Evolutionary conservation across 371 early-diverging fungal species (phyloP), one percentile per base, ranked within the genome.

Genomic region (Circinella minor): DNA sequence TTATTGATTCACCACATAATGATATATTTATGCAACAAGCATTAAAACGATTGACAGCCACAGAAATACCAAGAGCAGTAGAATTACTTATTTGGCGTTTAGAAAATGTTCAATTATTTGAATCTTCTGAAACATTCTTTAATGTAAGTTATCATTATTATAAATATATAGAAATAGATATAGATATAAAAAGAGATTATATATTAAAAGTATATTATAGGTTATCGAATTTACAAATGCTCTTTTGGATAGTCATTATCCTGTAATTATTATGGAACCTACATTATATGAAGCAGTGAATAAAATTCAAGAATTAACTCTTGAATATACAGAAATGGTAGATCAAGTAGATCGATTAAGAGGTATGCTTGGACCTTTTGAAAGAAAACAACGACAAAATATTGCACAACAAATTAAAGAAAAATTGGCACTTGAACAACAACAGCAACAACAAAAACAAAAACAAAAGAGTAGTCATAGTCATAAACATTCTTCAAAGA

Each of bases 21-120:
- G 88, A 88, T 27, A 78, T 88, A 55, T 88, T 88, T 70, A 78
- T 90, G 81, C 88, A 87, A 69, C 86, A 88, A 68, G 80, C 86
- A 17, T 43, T 90, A 37, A 84, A 84, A 64, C 76, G 72, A 43
- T 72, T 90, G 27, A 74, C 73, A 17, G 78, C 78, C 9, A 72
- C 81, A 15, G 89, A 90, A 68, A 71, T 90, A 47, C 75, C 81
- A 8, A 61, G 74, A 46, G 71, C 87, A 13, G 66, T 88, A 1
- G 68, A 82, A 36, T 79, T 80, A 7, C 71, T 90, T 54, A 70
- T 71, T 49, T 65, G 71, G 13, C 86, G 88, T 87, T 75, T 88
- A 36, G 71, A 70, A 49, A 46, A 59, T 18, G 37, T 67, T 39
- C 17, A 39, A 18, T 34, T 57, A 34, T 57, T 57, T 34, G 57